phyloP scores from a whole-genome alignment of 768 basidiomycete genomes.

The Lactarius sanguifluus region DNA sequence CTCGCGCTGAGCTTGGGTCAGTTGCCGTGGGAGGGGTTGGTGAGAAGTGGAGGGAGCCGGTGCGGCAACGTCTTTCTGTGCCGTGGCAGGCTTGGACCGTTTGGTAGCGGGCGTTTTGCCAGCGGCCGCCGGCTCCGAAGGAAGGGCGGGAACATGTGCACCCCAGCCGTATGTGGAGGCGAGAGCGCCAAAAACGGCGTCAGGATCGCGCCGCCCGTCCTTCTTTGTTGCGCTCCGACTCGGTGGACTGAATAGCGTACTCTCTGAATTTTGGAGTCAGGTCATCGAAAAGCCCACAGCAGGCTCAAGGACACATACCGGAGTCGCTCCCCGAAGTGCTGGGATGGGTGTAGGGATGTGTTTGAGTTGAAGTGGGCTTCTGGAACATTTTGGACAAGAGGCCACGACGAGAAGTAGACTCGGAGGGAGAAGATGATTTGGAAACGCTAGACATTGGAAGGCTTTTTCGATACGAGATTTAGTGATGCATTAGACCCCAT shows the following conservation, averaged over 20 bases:
- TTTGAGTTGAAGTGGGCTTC: neutral
- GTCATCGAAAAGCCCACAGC: neutral
- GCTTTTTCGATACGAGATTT: neutral
- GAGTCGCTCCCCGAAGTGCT: neutral
- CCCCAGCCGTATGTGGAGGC: constrained; percentile 8
- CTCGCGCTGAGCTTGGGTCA: constrained; percentile 11
- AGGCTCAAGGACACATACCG: neutral
- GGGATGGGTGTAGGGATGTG: neutral
- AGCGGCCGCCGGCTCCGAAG: neutral
- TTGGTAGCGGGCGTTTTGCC: neutral
- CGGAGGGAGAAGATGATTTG: neutral
- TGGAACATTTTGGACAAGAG: constrained; percentile 11
- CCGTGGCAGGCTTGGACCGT: neutral
- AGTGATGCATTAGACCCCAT: neutral
- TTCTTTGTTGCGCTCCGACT: neutral
- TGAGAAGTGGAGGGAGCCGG: neutral
- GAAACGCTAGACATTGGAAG: neutral
- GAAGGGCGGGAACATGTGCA: neutral
- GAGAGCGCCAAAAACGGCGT: neutral
- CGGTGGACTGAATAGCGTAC: neutral
- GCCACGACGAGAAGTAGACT: neutral
- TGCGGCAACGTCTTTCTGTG: neutral
- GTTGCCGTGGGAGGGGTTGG: neutral
- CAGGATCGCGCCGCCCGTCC: neutral
- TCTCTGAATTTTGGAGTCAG: neutral